These are phyloP conservation scores for Penicillium cataractarum DNA, from an alignment of 495 filamentous ascomycete genomes.

Conservation along the genomic window DNA sequence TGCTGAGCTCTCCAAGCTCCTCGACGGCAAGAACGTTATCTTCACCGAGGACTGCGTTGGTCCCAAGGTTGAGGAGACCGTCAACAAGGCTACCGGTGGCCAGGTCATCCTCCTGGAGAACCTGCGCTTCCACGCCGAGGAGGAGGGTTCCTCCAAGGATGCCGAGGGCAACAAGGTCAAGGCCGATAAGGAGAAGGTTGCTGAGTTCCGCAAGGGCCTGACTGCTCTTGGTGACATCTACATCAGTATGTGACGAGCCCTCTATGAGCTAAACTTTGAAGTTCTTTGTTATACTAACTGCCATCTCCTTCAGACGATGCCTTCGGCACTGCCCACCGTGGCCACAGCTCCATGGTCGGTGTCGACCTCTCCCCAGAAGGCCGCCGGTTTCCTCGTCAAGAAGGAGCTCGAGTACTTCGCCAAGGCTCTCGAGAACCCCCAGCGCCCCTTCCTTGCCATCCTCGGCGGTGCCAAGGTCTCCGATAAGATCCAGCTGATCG, in stretches of 20 bases:
- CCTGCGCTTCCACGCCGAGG: conserved; percentile 94
- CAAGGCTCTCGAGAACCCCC: conserved; percentile 88
- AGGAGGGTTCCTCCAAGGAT: conserved; percentile 94
- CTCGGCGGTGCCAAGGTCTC: conserved; percentile 97
- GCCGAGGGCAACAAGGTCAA: conserved; percentile 95
- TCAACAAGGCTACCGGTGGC: conserved; percentile 81
- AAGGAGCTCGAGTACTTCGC: conserved; percentile 99
- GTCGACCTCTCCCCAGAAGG: conserved; percentile 93
- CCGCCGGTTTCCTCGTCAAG: conserved; percentile 98
- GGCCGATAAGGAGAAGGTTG: conserved; percentile 90
- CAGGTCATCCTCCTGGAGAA: conserved; percentile 94
- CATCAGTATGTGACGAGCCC: conserved; percentile 69
- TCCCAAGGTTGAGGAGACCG: conserved; percentile 81
- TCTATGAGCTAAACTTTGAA: background rate
- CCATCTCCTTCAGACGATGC: conserved; percentile 73
- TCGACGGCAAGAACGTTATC: conserved; percentile 72
- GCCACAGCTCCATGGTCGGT: conserved; percentile 98
- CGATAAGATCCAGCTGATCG: conserved; percentile 99
- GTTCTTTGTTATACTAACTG: conserved; percentile 21
- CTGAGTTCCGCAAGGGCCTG: conserved; percentile 91
- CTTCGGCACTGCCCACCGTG: conserved; percentile 97
- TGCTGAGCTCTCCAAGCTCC: conserved; percentile 86
- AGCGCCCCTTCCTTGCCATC: conserved; percentile 97
- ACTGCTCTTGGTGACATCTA: conserved; percentile 95
- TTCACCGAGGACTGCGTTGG: conserved; percentile 94